Conservation (phyloP, 83 land plant species). For the Thuja plicata region DNA sequence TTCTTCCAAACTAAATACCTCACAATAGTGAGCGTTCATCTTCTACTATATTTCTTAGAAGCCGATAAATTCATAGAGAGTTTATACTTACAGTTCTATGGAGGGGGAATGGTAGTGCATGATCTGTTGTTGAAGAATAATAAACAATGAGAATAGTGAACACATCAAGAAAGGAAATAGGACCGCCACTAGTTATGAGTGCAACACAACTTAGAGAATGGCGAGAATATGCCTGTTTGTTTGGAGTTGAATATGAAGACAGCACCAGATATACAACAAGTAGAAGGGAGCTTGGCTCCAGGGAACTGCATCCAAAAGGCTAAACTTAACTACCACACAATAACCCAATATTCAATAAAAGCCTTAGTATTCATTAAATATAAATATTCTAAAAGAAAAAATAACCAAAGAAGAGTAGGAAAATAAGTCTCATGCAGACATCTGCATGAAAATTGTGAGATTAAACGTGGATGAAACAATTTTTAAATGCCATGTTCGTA, state of each 20-base stretch:
- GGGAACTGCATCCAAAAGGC: slow-evolving; percentile 59
- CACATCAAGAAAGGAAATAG: slow-evolving; percentile 95
- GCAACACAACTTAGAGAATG: slow-evolving; percentile 99
- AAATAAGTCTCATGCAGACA: neutral
- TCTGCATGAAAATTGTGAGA: neutral
- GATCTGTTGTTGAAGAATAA: slow-evolving; percentile 91
- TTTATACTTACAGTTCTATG: slow-evolving; percentile 86
- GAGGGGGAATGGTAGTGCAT: slow-evolving; percentile 96
- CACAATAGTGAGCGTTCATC: neutral
- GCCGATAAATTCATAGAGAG: neutral
- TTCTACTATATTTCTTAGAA: slow-evolving; percentile 1
- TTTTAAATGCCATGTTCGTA: neutral
- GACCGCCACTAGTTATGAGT: slow-evolving; percentile 90
- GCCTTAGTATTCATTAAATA: neutral
- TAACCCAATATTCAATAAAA: neutral
- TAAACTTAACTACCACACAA: neutral
- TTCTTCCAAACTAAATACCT: neutral
- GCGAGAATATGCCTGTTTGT: slow-evolving; percentile 97
- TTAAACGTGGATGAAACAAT: neutral
- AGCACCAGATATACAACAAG: slow-evolving; percentile 93
- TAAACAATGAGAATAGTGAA: slow-evolving; percentile 91
- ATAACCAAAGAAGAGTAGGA: neutral
- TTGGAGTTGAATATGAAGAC: slow-evolving; percentile 85
- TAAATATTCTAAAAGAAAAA: neutral
- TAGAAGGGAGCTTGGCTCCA: slow-evolving; percentile 86